Percentiles rank a stretch among this genome's conserved stretches.
These are phyloP conservation scores for Polyporus tsugae DNA, from an alignment of 1,284 basidiomycete genomes.

Conservation along the genomic window DNA sequence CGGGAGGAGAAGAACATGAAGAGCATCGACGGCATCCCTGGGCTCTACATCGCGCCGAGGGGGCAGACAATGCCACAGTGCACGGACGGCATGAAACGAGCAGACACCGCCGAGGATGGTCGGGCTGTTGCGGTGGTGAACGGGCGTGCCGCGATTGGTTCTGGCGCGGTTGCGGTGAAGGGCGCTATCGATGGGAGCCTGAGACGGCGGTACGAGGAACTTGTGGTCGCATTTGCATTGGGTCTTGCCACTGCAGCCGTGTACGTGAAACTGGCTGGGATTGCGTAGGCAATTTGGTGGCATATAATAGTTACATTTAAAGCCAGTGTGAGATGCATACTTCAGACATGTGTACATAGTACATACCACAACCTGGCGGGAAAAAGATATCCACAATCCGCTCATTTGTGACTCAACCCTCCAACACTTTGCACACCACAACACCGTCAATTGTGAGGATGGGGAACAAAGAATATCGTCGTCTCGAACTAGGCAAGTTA, in stretches of 20 bases:
- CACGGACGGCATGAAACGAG: constrained; percentile 24
- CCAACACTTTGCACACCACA: no score
- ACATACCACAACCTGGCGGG: no score
- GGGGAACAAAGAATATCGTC: no score
- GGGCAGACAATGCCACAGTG: constrained; percentile 13
- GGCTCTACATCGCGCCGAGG: constrained; percentile 10
- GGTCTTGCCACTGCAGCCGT: constrained; percentile 32
- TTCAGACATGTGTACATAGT: no score
- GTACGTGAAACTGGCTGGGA: constrained; percentile 14
- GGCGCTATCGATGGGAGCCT: background rate
- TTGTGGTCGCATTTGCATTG: constrained; percentile 33
- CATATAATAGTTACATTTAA: background rate
- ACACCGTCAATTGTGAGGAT: no score
- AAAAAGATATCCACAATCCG: no score
- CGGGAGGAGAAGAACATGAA: constrained; percentile 54
- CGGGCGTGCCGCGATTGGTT: background rate
- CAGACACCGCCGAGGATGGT: constrained; percentile 13
- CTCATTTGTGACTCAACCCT: no score
- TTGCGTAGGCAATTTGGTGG: background rate
- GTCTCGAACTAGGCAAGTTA: no score
- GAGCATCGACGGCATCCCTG: constrained; percentile 60
- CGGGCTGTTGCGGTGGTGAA: constrained; percentile 5
- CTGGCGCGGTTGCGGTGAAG: constrained; percentile 9
- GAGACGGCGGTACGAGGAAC: constrained; percentile 26
- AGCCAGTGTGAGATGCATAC: no score